These are phyloP conservation scores for Alternaria tenuissima DNA, from an alignment of 2,329 filamentous ascomycete genomes.

Conservation along the genomic window DNA sequence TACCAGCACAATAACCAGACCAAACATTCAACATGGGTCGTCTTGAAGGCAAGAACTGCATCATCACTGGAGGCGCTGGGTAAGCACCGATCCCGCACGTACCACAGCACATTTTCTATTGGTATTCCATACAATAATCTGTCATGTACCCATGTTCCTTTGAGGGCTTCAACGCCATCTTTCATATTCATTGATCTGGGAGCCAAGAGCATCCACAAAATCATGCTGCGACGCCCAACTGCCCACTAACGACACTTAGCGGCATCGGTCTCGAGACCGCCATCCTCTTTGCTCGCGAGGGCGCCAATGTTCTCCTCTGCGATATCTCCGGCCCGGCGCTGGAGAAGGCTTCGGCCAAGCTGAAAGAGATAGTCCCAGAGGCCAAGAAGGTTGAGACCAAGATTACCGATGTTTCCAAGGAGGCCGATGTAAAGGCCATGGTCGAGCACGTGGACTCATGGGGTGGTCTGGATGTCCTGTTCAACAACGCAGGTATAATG, in stretches of 20 bases:
- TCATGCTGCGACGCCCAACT: not conserved
- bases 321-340: conserved; percentile 84
- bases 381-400: conserved; percentile 67
- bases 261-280: conserved; percentile 93
- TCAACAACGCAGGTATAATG: conserved; percentile 99
- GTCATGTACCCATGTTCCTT: not conserved
- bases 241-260: conserved; percentile 56
- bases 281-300: conserved; percentile 89
- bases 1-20: conserved; percentile 10
- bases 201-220: not conserved
- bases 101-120: not conserved
- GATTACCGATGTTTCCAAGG: conserved; percentile 84
- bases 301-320: conserved; percentile 82
- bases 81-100: conserved; percentile 57
- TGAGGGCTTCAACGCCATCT: not conserved
- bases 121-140: not conserved
- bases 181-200: not conserved
- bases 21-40: conserved; percentile 55
- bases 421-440: conserved; percentile 77
- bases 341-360: conserved; percentile 76
- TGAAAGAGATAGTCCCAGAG: conserved; percentile 74
- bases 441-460: conserved; percentile 79
- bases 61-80: conserved; percentile 88
- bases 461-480: conserved; percentile 90
- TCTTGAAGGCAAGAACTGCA: conserved; percentile 71